Percentiles rank a stretch among this genome's conserved stretches.
phyloP scores from a whole-genome alignment of 305 asterid species.

The Rubia tinctorum region DNA sequence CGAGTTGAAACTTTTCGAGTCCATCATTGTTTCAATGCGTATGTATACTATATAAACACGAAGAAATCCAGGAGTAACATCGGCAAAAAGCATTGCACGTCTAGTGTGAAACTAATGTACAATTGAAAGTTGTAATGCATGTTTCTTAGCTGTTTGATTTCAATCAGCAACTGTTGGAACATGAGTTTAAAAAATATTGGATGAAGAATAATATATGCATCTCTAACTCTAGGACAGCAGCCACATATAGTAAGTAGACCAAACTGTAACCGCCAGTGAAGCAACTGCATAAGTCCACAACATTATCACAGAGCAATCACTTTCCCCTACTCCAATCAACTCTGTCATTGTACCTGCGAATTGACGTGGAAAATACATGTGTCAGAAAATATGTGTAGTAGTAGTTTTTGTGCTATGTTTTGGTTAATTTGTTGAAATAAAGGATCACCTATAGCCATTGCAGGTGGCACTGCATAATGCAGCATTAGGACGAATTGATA shows the following conservation, averaged over 20 bases:
- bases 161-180: not conserved
- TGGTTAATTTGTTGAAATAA: not conserved
- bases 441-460: conserved; percentile 30
- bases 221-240: conserved; percentile 15
- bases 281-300: conserved; percentile 36
- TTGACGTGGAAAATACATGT: not conserved
- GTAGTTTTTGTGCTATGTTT: not conserved
- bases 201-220: not conserved
- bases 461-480: conserved; percentile 34
- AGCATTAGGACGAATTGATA: conserved; percentile 34
- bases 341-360: conserved; percentile 33
- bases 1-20: too few relatives aligned
- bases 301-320: conserved; percentile 34
- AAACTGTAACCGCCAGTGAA: conserved; percentile 27
- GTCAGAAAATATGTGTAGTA: not conserved
- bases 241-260: conserved; percentile 32
- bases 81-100: too few relatives aligned
- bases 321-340: conserved; percentile 33
- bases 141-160: not conserved
- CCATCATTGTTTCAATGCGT: conserved; percentile 48
- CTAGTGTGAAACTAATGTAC: not conserved
- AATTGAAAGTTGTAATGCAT: not conserved
- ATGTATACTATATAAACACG: too few relatives aligned
- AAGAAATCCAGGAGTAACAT: too few relatives aligned
- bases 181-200: not conserved